Evolutionary conservation across 495 filamentous ascomycete genomes (phyloP).

Genomic region (Xylaria longipes): DNA sequence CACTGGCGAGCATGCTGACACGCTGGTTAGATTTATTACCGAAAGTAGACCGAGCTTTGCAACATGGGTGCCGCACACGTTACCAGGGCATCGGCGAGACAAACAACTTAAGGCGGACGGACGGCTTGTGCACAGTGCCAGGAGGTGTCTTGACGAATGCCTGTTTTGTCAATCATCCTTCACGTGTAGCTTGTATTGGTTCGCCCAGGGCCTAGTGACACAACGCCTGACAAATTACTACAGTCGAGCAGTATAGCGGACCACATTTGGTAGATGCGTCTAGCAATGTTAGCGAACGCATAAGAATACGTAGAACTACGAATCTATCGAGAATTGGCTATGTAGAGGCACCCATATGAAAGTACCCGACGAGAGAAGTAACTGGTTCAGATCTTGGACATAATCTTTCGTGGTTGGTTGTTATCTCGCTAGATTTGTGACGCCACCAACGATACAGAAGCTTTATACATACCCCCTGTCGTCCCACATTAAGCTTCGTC

Average conservation of each 20-base stretch:
- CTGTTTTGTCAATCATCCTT: background rate
- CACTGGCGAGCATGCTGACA: conserved; percentile 44
- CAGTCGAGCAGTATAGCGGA: background rate
- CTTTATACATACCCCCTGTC: conserved; percentile 10
- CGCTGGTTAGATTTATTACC: conserved; percentile 65
- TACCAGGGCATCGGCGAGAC: conserved; percentile 6
- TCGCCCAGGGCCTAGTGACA: conserved; percentile 8
- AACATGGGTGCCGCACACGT: background rate
- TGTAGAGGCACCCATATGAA: background rate
- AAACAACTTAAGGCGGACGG: conserved; percentile 2
- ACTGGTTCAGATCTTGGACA: background rate
- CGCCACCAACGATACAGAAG: conserved; percentile 4
- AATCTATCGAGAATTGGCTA: background rate
- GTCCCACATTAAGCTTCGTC: conserved; percentile 8
- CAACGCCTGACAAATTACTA: background rate
- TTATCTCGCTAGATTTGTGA: conserved; percentile 22
- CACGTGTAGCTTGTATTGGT: background rate
- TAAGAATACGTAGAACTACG: background rate
- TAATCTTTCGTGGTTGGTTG: conserved; percentile 4
- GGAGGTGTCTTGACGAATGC: conserved; percentile 6
- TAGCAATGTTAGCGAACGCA: background rate
- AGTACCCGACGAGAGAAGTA: background rate
- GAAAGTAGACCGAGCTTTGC: conserved; percentile 54
- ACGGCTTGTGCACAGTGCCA: conserved; percentile 26
- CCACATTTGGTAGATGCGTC: background rate